Evolutionary conservation across 2,329 filamentous ascomycete species (phyloP).

Genomic region (Aplosporella prunicola): DNA sequence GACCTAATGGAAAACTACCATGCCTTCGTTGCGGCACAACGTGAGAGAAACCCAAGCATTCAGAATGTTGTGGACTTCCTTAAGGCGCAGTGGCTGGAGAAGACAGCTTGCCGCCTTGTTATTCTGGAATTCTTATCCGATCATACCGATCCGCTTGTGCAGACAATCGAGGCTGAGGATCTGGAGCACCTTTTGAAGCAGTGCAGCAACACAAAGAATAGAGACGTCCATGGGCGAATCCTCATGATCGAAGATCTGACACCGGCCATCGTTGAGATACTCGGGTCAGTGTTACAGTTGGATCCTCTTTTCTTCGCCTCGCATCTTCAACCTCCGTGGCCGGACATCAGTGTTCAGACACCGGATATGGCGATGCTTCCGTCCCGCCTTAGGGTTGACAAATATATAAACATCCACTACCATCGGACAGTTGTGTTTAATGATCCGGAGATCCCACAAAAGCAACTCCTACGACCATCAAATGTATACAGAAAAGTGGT

Average conservation of each 20-base stretch:
- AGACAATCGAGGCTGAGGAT: too few relatives aligned
- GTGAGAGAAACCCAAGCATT: not conserved
- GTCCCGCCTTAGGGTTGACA: slow-evolving; percentile 10
- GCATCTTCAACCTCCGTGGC: not conserved
- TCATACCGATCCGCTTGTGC: too few relatives aligned
- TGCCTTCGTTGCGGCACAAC: not conserved
- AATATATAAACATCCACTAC: slow-evolving; percentile 13
- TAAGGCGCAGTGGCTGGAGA: too few relatives aligned
- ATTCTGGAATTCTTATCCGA: too few relatives aligned
- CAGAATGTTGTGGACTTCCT: not conserved
- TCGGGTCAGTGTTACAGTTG: not conserved
- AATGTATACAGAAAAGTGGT: slow-evolving; percentile 14
- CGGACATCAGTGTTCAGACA: slow-evolving; percentile 2
- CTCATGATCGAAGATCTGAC: not conserved
- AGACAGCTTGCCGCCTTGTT: too few relatives aligned
- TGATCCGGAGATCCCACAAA: not conserved
- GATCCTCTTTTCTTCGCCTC: slow-evolving; percentile 2
- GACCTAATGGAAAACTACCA: not conserved
- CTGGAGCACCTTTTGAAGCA: too few relatives aligned
- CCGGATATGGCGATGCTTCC: slow-evolving; percentile 15
- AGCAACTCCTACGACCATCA: not conserved
- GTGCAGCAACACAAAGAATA: too few relatives aligned
- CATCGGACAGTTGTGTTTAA: slow-evolving; percentile 13
- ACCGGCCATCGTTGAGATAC: not conserved
- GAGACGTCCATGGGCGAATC: not conserved